Evolutionary conservation across 805 yeast genomes (phyloP), one percentile per base, ranked within the genome.

Genomic region (Yarrowia porcina): DNA sequence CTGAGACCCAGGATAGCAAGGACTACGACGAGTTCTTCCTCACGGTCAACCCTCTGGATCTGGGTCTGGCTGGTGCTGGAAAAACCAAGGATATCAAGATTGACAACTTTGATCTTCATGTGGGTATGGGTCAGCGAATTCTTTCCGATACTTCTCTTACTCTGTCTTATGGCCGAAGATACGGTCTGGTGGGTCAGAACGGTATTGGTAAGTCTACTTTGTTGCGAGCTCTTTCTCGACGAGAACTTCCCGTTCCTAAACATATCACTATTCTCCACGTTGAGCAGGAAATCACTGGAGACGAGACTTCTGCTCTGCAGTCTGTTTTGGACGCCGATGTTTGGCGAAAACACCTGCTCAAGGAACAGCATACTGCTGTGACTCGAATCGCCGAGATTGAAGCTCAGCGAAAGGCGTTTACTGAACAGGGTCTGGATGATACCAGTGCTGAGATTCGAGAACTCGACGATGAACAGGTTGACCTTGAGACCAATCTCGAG

Each of bases 171-270:
- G 99, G 99, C 63, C 90, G 89, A 74, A 84, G 98, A 73, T 94
- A 94, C 70, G 99, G 99, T 84, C 78, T 94, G 61, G 97, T 94
- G 45, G 99, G 99, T 75, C 96, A 92, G 73, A 94, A 94, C 79
- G 99, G 99, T 93, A 92, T 94, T 69, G 99, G 99, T 86, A 94
- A 94, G 75, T 92, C 98, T 45, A 94, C 99, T 0, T 77, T 94
- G 61, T 79, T 94, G 72, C 82, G 90, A 68, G 99, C 99, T 0
- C 78, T 94, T 61, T 87, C 97, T 0, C 84, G 96, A 74, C 87
- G 99, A 82, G 99, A 94, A 72, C 80, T 94, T 69, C 85, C 90
- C 64, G 88, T 94, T 69, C 98, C 99, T 13, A 91, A 89, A 69
- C 98, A 94, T 74, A 93, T 94, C 66, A 89, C 98, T 1, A 89